Evolutionary conservation across 148 eudicot genomes (phyloP), one percentile per base, ranked within the genome.

Genomic region (Rhododendron ovatum): DNA sequence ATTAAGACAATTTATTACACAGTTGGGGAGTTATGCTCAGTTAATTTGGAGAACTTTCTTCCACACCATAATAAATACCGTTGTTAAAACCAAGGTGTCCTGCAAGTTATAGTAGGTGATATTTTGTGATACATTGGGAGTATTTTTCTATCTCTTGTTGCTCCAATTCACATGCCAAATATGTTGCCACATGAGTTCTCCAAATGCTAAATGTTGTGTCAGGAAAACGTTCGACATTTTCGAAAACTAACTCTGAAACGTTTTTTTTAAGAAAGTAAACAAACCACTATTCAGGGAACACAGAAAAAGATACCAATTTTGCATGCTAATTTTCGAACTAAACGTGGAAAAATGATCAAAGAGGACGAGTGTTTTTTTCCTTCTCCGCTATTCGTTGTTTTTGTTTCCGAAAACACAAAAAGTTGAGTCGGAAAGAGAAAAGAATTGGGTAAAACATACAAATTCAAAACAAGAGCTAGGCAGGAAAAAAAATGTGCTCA

Each of bases 21-120:
- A 75, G 80, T 84, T 71, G 85, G 63, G 79, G 74, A 47, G 85
- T 73, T 28, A 83, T 13, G 75, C 84, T 1, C 57, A 43, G 55
- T 65, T 75, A 83, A 67, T 84, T 48, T 48, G 78, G 78, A 5
- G 20, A 48, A n/a, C 45, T 24, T 73, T 74, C 37, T 3, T 30
- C 78, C 41, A n/a, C 75, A 12, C 5, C 14, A 12, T 69, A 26
- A 12, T 69, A 26, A 69, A 30, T 13, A 69, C 37, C 37, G 11
- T 28, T 18, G 30, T 69, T 69, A 69, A 69, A 30, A 26, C 75
- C 75, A 26, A 69, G 33, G 39, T 30, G 75, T 69, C 37, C 37
- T 30, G 30, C 18, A 69, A 69, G 37, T 69, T 3, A 69, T 55
- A 33, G 8, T 33, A 55, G 41, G 69, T 53, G 53, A 20, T 9